These are phyloP conservation scores for Tagetes patula DNA, from an alignment of 129 eudicot genomes.

Conservation along the genomic window DNA sequence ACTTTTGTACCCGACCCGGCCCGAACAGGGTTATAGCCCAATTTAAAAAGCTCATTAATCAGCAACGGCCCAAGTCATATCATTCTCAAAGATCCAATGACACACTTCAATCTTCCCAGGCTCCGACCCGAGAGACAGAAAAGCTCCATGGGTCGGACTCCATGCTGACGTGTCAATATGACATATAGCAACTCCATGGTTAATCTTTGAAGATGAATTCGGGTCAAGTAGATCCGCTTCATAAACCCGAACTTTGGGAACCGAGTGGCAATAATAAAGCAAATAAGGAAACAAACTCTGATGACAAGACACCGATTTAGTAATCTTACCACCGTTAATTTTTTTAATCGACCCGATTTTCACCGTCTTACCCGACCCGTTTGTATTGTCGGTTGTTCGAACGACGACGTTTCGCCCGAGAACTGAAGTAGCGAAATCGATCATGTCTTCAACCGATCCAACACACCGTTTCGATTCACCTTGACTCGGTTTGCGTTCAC, in stretches of 20 bases:
- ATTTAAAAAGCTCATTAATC: conserved; percentile 49
- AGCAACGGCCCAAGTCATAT: conserved; percentile 82
- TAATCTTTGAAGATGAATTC: conserved; percentile 50
- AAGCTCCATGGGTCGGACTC: conserved; percentile 87
- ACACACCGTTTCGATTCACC: conserved; percentile 92
- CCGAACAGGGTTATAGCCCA: conserved; percentile 35
- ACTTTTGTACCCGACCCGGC: conserved; percentile 56
- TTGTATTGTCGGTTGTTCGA: conserved; percentile 54
- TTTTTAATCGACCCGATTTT: conserved; percentile 62
- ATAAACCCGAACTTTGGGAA: conserved; percentile 89
- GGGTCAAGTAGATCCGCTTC: conserved; percentile 88
- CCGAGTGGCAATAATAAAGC: conserved; percentile 91
- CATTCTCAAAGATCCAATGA: conserved; percentile 95
- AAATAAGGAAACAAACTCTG: conserved; percentile 80
- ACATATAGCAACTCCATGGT: conserved; percentile 88
- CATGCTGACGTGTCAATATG: conserved; percentile 82
- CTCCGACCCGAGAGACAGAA: conserved; percentile 72
- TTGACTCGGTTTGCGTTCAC: conserved; percentile 78
- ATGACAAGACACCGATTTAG: conserved; percentile 87
- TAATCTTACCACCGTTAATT: conserved; percentile 74
- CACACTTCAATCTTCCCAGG: conserved; percentile 95
- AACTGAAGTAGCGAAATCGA: conserved; percentile 78
- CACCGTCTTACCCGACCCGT: conserved; percentile 64
- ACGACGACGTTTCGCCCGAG: conserved; percentile 70
- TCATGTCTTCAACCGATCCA: conserved; percentile 88